Evolutionary conservation across 352 stramenopile genomes (phyloP), one percentile per base, ranked within the genome.

Genomic region (Phytophthora capsici): DNA sequence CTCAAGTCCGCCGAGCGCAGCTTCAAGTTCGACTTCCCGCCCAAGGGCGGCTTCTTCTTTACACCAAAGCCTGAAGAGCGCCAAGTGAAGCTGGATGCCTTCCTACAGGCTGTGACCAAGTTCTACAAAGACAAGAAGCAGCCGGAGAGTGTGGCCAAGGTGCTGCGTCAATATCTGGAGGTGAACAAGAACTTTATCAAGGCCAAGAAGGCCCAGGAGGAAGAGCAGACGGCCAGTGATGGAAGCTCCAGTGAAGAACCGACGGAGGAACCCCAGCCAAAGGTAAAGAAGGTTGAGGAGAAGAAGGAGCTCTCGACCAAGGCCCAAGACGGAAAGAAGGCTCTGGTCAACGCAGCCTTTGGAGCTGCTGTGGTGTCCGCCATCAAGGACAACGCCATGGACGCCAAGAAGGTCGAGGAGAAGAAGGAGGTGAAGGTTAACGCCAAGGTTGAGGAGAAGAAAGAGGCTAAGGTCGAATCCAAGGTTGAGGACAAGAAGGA

Each of bases 21-120:
- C 14, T 90, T 91, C 48, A 68, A 72, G 22, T 89, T 88, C 55
- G 68, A 80, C 17, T 93, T 93, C 60, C 84, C 84, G 20, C 75
- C 78, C 60, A 90, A 90, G 59, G 69, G 82, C 43, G 59, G 71
- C 28, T 77, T 89, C 61, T 93, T 90, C 68, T 90, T 72, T 66
- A 75, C 75, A 38, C 78, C 84, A 16, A 52, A 74, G 57, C 84
- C 84, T 1, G 66, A 78, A 45, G 63, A 90, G 19, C 82, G 84
- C 41, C 59, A 87, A 45, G 59, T 66, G 22, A 64, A 77, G 32
- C 75, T 93, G 41, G 62, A 90, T 38, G 79, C 76, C 43, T 93
- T 93, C 54, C 47, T 93, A 50, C 66, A 82, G 54, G 68, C 71
- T 1, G 69, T 68, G 45, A 58, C 75, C 13, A 62, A 60, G 53